Percentiles rank a stretch among this genome's conserved stretches.
These are phyloP conservation scores for Aspergillus neoniger DNA, from an alignment of 2,329 filamentous ascomycete species.

Conservation along the genomic window DNA sequence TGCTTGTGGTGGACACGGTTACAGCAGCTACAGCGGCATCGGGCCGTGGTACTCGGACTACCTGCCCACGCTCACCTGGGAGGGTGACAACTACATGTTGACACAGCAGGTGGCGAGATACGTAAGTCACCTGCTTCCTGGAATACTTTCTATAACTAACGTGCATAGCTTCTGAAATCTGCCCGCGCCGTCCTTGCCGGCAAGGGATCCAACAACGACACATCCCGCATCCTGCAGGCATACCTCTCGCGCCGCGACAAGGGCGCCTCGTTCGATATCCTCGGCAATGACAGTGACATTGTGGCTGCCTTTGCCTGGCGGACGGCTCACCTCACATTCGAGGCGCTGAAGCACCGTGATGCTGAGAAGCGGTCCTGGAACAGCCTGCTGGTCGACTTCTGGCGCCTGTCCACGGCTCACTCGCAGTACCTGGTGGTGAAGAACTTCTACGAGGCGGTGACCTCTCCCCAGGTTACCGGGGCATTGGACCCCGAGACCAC, in stretches of 20 bases:
- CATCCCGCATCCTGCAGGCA: conserved; percentile 63
- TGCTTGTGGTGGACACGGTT: conserved; percentile 76
- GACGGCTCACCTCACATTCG: conserved; percentile 72
- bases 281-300: conserved; percentile 69
- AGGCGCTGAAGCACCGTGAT: conserved; percentile 72
- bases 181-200: conserved; percentile 69
- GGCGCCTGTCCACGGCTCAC: conserved; percentile 72
- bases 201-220: conserved; percentile 67
- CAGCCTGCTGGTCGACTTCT: conserved; percentile 75
- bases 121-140: conserved; percentile 38
- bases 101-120: conserved; percentile 78
- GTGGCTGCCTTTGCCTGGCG: conserved; percentile 76
- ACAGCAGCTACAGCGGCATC: conserved; percentile 74
- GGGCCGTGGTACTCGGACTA: conserved; percentile 75
- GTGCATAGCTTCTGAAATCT: conserved; percentile 65
- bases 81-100: conserved; percentile 81
- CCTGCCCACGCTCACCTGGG: conserved; percentile 70
- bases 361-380: conserved; percentile 77
- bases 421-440: conserved; percentile 77
- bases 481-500: conserved; percentile 61
- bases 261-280: conserved; percentile 72
- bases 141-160: conserved; percentile 2
- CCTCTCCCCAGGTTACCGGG: conserved; percentile 53
- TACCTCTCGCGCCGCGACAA: conserved; percentile 68
- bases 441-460: conserved; percentile 73